Evolutionary conservation across 345 rosid genomes (phyloP), one percentile per base, ranked within the genome.

Genomic region (Citrus sp.): DNA sequence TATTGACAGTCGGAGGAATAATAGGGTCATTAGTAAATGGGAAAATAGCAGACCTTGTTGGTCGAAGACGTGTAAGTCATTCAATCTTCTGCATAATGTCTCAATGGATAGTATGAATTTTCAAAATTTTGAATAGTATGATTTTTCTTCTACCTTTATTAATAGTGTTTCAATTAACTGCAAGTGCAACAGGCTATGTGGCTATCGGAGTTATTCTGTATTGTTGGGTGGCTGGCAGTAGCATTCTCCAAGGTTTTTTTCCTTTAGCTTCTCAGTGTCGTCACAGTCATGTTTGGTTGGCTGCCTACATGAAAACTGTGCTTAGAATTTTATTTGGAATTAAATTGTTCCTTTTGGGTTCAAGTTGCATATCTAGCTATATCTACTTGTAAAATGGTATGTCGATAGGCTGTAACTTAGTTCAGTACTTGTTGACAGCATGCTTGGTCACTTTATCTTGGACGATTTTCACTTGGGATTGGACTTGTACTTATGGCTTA

Each of bases 401-500:
- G 16, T 13, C 5, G 5, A 46, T 3, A 12, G 18, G 51, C 51
- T 46, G 14, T 18, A 18, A 18, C 58, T 54, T 16, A 54, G 5
- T 46, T 67, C 68, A 21, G 21, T 80, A 49, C 51, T 62, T 18
- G 51, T 42, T 35, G 3, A 12, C 16, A 86, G 89, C 71, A 54
- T 67, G 80, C 84, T 66, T 84, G 77, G 84, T 79, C 77, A 37
- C 82, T 86, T 18, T 82, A 88, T 74, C 32, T 83, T 38, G 89
- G 88, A 51, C 82, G 91, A 78, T 62, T 80, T 13, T 77, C 62
- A 1, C 24, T 58, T 6, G 88, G 90, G 7, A 67, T 83, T 34
- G 89, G 89, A 80, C 12, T 81, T 25, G 85, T 84, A 61, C 22
- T 86, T 65, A 34, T 79, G 30, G 72, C 78, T 76, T 86, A 82